Conservation (phyloP, 192 early-diverging fungal species). For the Lunasporangiospora selenospora region DNA sequence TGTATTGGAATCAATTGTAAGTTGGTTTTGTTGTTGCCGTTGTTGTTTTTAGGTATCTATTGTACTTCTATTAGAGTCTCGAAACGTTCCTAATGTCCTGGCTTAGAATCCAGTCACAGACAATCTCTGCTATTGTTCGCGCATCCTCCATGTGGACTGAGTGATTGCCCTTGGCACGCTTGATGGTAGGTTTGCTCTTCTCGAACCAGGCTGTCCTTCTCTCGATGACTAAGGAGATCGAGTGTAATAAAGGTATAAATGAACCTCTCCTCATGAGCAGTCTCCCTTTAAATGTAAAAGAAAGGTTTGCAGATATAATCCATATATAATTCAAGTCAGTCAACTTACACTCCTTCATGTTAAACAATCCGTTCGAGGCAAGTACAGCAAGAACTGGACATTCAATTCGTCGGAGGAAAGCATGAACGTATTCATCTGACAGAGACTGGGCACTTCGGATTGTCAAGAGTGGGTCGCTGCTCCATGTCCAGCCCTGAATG, state of each 20-base stretch:
- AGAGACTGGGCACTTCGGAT: constrained; percentile 38
- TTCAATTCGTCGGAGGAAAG: constrained; percentile 30
- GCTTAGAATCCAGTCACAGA: constrained; percentile 20
- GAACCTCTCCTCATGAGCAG: too few species aligned
- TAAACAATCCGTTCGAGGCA: constrained; percentile 11
- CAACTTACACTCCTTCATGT: constrained; percentile 7
- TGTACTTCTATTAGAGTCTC: constrained; percentile 4
- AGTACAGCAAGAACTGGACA: constrained; percentile 24
- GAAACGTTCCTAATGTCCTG: constrained; percentile 15
- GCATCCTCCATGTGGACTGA: constrained; percentile 43
- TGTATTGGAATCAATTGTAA: too few species aligned
- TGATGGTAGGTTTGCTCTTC: constrained; percentile 10
- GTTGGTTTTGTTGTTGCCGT: too few species aligned
- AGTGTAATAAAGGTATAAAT: neutral
- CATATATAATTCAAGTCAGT: neutral
- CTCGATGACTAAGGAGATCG: constrained; percentile 1
- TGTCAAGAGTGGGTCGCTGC: constrained; percentile 31
- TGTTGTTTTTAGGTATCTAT: too few species aligned
- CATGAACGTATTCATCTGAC: constrained; percentile 22
- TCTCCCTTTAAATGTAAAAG: neutral
- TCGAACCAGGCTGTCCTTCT: constrained; percentile 10
- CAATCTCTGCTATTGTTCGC: constrained; percentile 4
- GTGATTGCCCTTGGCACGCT: constrained; percentile 16
- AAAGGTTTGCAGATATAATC: neutral
- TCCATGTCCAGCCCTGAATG: constrained; percentile 38